phyloP scores from a whole-genome alignment of 345 rosid species.

The Eucalyptus curtisii region DNA sequence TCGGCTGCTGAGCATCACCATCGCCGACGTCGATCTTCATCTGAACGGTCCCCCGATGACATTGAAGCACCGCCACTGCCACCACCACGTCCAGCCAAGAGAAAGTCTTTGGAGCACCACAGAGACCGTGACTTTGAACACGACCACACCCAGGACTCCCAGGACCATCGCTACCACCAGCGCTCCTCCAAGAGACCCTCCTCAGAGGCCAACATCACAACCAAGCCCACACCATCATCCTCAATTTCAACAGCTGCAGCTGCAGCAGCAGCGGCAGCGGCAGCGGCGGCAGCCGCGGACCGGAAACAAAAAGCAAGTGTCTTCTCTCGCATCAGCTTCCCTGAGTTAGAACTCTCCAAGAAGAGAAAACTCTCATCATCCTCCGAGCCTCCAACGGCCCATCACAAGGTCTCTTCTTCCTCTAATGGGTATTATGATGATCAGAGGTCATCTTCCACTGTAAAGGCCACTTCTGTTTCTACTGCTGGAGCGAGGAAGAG shows the following conservation, averaged over 20 bases:
- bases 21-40: slow-evolving; percentile 33
- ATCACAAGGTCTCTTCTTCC: slow-evolving; percentile 25
- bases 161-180: slow-evolving; percentile 18
- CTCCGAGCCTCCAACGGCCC: background rate
- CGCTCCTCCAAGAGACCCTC: background rate
- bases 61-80: slow-evolving; percentile 35
- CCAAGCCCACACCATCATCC: slow-evolving; percentile 2
- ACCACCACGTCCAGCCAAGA: slow-evolving; percentile 43
- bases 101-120: slow-evolving; percentile 41
- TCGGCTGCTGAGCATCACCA: slow-evolving; percentile 14
- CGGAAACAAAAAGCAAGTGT: slow-evolving; percentile 56
- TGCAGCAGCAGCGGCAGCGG: slow-evolving; percentile 10
- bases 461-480: slow-evolving; percentile 10
- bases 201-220: background rate
- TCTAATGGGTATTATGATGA: slow-evolving; percentile 38
- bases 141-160: slow-evolving; percentile 16
- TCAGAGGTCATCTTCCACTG: slow-evolving; percentile 15
- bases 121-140: slow-evolving; percentile 14
- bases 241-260: slow-evolving; percentile 3
- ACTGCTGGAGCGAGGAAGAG: slow-evolving; percentile 7
- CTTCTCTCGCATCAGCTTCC: slow-evolving; percentile 90
- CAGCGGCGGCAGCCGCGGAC: slow-evolving; percentile 11
- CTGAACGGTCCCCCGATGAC: background rate
- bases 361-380: slow-evolving; percentile 48
- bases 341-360: slow-evolving; percentile 49